phyloP scores from a whole-genome alignment of 345 rosid genomes.

The Salix exigua region DNA sequence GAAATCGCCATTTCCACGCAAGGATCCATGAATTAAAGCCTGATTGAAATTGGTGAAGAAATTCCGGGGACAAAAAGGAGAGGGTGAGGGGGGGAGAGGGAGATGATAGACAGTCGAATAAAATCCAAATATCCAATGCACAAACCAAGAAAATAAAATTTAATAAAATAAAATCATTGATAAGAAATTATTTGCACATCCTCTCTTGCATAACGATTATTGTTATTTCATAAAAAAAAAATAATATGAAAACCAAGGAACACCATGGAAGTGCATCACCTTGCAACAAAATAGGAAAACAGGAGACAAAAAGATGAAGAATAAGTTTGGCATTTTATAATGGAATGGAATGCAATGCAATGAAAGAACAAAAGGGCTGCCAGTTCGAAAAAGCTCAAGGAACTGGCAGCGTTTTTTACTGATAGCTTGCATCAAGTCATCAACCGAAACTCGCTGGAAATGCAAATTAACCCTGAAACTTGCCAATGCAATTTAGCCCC shows the following conservation, averaged over 20 bases:
- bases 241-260: not conserved
- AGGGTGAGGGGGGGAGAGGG: too few species aligned
- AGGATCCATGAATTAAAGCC: not conserved
- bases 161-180: too few species aligned
- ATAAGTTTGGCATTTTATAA: not conserved
- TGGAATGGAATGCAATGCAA: not conserved
- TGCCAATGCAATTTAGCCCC: slow-evolving; percentile 17
- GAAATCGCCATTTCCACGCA: not conserved
- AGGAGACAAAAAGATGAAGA: not conserved
- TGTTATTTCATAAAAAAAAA: too few species aligned
- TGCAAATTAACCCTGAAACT: not conserved
- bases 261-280: not conserved
- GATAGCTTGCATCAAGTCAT: not conserved
- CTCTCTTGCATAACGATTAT: not conserved
- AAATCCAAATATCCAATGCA: not conserved
- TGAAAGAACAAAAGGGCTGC: not conserved
- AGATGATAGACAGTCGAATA: not conserved
- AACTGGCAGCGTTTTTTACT: not conserved
- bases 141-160: too few species aligned
- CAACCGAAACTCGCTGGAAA: not conserved
- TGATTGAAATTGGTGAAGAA: not conserved
- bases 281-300: not conserved
- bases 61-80: not conserved
- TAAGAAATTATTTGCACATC: not conserved
- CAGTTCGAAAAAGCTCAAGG: not conserved